Percentiles rank a stretch among this genome's conserved stretches.
phyloP scores from a whole-genome alignment of 306 rosid genomes.

The Arachis hypogaea region DNA sequence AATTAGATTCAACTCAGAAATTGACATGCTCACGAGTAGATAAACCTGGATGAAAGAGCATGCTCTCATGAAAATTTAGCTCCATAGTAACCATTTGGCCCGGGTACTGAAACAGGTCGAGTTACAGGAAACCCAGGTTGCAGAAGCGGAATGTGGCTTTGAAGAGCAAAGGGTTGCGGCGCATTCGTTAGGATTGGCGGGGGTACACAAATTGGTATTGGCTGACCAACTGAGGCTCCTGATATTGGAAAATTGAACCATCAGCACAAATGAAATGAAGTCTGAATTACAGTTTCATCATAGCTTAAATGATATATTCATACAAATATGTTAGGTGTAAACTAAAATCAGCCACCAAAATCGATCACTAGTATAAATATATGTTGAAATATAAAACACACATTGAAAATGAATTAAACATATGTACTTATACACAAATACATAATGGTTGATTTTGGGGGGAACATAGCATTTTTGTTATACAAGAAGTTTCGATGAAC shows the following conservation, averaged over 20 bases:
- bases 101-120: slow-evolving; percentile 61
- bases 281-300: neutral
- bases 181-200: slow-evolving; percentile 53
- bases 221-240: slow-evolving; percentile 64
- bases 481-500: no score
- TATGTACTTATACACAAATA: no score
- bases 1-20: slow-evolving; percentile 18
- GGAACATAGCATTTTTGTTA: no score
- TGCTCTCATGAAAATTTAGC: slow-evolving; percentile 49
- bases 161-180: slow-evolving; percentile 67
- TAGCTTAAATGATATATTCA: no score
- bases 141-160: slow-evolving; percentile 59
- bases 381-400: no score
- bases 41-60: slow-evolving; percentile 16
- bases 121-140: slow-evolving; percentile 59
- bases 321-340: no score
- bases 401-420: no score
- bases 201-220: slow-evolving; percentile 64
- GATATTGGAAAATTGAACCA: slow-evolving; percentile 37
- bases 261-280: slow-evolving; percentile 11
- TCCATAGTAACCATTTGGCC: slow-evolving; percentile 53
- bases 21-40: slow-evolving; percentile 25
- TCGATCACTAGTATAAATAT: no score
- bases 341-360: no score
- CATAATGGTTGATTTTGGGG: no score